A percentile compares a stretch with the other conserved stretches of the same genome.
Conservation (phyloP, 495 filamentous ascomycete genomes). For the Daldinia decipiens region DNA sequence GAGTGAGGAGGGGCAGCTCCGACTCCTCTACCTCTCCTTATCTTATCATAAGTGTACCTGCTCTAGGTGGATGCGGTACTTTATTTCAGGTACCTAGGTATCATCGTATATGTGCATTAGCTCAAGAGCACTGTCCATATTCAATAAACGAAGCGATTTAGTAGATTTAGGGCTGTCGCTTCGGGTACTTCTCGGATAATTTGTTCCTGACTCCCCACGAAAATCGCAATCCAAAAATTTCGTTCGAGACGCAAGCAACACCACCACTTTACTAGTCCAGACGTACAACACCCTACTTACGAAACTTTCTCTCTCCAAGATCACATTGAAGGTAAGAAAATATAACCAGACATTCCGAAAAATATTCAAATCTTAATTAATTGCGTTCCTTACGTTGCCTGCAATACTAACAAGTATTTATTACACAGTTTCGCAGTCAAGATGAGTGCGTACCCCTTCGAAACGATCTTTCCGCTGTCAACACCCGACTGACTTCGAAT, state of each 20-base stretch:
- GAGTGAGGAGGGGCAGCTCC: constrained; percentile 24
- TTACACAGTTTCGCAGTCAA: constrained; percentile 46
- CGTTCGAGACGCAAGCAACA: constrained; percentile 18
- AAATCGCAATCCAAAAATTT: constrained; percentile 48
- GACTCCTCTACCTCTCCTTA: constrained; percentile 9
- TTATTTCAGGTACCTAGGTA: constrained; percentile 13
- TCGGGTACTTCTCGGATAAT: constrained; percentile 48
- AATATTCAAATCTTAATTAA: background rate
- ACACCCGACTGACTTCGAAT: constrained; percentile 49
- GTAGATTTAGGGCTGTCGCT: constrained; percentile 32
- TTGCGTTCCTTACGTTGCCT: background rate
- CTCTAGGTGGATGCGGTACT: background rate
- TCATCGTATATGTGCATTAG: background rate
- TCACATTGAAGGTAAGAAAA: constrained; percentile 43
- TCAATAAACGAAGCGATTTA: background rate
- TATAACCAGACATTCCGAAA: background rate
- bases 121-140: background rate
- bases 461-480: constrained; percentile 17
- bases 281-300: constrained; percentile 19
- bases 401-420: constrained; percentile 31
- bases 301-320: constrained; percentile 43
- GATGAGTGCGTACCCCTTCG: constrained; percentile 47
- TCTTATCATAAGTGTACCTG: constrained; percentile 22
- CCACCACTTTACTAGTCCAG: constrained; percentile 1
- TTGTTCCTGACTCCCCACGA: constrained; percentile 45